Conservation (phyloP, 2,329 filamentous ascomycete species). For the Clarireedia hainanense region DNA sequence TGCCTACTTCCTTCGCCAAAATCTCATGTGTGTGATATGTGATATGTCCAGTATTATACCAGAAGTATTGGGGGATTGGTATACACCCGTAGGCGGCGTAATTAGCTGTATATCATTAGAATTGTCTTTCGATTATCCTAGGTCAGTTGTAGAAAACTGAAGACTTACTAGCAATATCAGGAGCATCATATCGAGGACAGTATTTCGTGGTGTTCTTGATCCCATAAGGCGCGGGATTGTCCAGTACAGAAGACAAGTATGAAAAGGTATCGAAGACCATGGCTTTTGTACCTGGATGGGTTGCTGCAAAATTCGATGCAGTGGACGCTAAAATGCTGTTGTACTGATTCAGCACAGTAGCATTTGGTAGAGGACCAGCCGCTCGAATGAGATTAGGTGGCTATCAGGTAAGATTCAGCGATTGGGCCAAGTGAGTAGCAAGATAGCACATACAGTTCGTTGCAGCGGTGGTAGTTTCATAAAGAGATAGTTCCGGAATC, state of each 20-base stretch:
- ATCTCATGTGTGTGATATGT: constrained; percentile 35
- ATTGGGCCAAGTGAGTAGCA: constrained; percentile 12
- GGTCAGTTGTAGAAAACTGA: neutral
- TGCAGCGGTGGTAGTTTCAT: constrained; percentile 45
- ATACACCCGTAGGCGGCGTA: constrained; percentile 39
- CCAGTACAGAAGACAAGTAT: constrained; percentile 35
- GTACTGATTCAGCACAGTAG: constrained; percentile 38
- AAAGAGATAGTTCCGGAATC: constrained; percentile 40
- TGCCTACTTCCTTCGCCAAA: constrained; percentile 26
- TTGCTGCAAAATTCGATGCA: constrained; percentile 12
- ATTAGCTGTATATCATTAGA: constrained; percentile 19
- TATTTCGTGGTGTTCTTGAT: constrained; percentile 39
- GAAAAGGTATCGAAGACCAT: constrained; percentile 38
- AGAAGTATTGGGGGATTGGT: constrained; percentile 37
- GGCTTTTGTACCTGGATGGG: constrained; percentile 30
- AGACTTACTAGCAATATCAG: constrained; percentile 32
- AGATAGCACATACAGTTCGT: constrained; percentile 27
- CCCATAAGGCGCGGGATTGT: constrained; percentile 34
- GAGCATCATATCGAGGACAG: constrained; percentile 38
- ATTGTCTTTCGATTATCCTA: neutral
- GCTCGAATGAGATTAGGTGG: constrained; percentile 24
- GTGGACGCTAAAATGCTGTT: constrained; percentile 31
- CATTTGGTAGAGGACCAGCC: constrained; percentile 35
- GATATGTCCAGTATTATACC: constrained; percentile 41
- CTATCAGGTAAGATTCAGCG: neutral